Percentiles rank a stretch among this genome's conserved stretches.
Conservation (phyloP, 2,329 filamentous ascomycete genomes). For the Botrytis deweyae region DNA sequence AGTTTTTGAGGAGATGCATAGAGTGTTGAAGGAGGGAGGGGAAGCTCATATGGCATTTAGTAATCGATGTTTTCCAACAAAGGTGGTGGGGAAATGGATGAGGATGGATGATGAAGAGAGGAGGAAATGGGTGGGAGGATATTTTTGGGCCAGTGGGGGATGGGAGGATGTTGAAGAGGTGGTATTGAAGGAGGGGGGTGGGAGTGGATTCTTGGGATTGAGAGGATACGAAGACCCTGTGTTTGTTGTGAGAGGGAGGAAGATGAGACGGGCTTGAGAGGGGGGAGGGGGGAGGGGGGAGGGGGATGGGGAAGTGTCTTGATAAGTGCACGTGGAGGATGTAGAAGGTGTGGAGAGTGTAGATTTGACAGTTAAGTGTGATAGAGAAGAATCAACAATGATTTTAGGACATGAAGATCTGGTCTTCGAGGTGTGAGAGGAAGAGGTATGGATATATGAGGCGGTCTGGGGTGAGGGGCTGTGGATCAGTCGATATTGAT, state of each 20-base stretch:
- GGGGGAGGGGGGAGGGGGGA: too few species aligned
- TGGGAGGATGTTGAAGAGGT: conserved; percentile 54
- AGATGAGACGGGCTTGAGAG: not conserved
- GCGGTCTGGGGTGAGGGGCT: not conserved
- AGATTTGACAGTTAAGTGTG: not conserved
- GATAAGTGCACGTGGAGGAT: not conserved
- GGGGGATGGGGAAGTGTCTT: not conserved
- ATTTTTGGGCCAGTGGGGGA: conserved; percentile 46
- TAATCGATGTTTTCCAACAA: conserved; percentile 54
- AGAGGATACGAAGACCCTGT: conserved; percentile 42
- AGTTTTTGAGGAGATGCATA: conserved; percentile 45
- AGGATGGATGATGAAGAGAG: conserved; percentile 46
- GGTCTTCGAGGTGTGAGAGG: not conserved
- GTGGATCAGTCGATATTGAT: not conserved
- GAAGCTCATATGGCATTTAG: conserved; percentile 51
- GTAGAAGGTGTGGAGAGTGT: not conserved
- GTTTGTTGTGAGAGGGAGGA: conserved; percentile 44
- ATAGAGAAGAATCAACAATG: not conserved
- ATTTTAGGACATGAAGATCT: too few species aligned
- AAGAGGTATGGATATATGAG: not conserved
- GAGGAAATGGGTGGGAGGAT: conserved; percentile 52
- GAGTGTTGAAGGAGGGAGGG: conserved; percentile 45
- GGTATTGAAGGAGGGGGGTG: conserved; percentile 46
- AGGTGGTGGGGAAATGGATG: conserved; percentile 51
- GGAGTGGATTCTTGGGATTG: conserved; percentile 22